These are phyloP conservation scores for Clitocybe nebularis DNA, from an alignment of 1,284 basidiomycete genomes.

Conservation along the genomic window DNA sequence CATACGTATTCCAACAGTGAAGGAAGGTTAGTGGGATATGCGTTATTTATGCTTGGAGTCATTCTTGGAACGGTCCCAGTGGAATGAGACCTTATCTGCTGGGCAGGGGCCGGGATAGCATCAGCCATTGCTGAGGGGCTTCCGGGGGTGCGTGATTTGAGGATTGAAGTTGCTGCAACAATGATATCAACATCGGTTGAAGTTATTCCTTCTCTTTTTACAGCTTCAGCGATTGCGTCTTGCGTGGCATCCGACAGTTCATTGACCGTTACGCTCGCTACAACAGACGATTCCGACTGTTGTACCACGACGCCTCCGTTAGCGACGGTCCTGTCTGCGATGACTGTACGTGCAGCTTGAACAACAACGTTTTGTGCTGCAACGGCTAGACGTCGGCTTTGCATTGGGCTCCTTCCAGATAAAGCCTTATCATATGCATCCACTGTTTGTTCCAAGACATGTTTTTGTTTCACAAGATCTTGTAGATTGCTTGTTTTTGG, in stretches of 20 bases:
- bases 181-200: slow-evolving; percentile 67
- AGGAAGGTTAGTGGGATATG: slow-evolving; percentile 29
- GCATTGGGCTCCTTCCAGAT: slow-evolving; percentile 42
- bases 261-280: slow-evolving; percentile 66
- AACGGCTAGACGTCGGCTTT: slow-evolving; percentile 50
- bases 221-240: slow-evolving; percentile 64
- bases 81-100: slow-evolving; percentile 16
- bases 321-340: slow-evolving; percentile 37
- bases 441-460: slow-evolving; percentile 73
- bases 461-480: slow-evolving; percentile 72
- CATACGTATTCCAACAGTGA: slow-evolving; percentile 39
- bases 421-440: slow-evolving; percentile 70
- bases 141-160: slow-evolving; percentile 34
- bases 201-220: slow-evolving; percentile 56
- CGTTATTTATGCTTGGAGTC: slow-evolving; percentile 19
- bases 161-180: slow-evolving; percentile 59
- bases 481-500: slow-evolving; percentile 52
- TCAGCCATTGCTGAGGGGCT: slow-evolving; percentile 15
- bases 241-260: slow-evolving; percentile 77
- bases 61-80: slow-evolving; percentile 17
- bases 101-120: slow-evolving; percentile 5
- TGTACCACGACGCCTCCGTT: slow-evolving; percentile 31
- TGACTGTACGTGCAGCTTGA: slow-evolving; percentile 62
- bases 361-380: slow-evolving; percentile 77
- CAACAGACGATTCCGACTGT: slow-evolving; percentile 32